phyloP scores from a whole-genome alignment of 2,329 filamentous ascomycete species.

The Diaporthe eres region DNA sequence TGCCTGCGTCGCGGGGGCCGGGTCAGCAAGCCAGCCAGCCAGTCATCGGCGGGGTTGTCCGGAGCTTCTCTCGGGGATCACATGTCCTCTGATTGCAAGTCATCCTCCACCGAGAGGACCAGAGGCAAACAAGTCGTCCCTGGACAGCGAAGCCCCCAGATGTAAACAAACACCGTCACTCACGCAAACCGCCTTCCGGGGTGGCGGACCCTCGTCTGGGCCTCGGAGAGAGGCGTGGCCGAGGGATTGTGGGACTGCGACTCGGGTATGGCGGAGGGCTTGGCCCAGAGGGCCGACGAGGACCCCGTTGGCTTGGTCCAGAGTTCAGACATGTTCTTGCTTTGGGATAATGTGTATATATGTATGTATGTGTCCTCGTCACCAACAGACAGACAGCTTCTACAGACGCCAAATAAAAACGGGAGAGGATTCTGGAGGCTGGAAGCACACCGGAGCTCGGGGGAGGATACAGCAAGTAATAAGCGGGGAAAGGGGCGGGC shows the following conservation, averaged over 20 bases:
- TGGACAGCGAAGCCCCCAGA: not conserved
- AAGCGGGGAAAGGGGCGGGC: conserved; percentile 26
- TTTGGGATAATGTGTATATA: not conserved
- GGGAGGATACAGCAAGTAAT: not conserved
- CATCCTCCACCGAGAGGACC: not conserved
- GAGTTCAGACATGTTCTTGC: conserved; percentile 43
- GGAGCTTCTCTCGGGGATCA: conserved; percentile 16
- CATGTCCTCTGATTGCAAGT: not conserved
- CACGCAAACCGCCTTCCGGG: conserved; percentile 38
- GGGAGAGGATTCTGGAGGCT: not conserved
- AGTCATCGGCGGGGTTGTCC: conserved; percentile 1
- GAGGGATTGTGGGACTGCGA: conserved; percentile 34
- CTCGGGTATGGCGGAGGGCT: conserved; percentile 25
- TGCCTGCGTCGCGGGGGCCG: conserved; percentile 63
- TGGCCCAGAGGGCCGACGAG: conserved; percentile 38
- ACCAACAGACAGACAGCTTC: not conserved
- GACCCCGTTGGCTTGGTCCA: conserved; percentile 41
- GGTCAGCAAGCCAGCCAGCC: conserved; percentile 67
- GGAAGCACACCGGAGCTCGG: conserved; percentile 16
- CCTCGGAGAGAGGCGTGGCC: conserved; percentile 34
- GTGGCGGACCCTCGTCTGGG: conserved; percentile 38
- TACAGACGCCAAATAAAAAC: not conserved
- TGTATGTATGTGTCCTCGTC: not conserved
- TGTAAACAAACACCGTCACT: not conserved
- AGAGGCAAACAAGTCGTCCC: not conserved